Evolutionary conservation across 768 basidiomycete species (phyloP), one percentile per base, ranked within the genome.

Genomic region (Termitomyces sp.): DNA sequence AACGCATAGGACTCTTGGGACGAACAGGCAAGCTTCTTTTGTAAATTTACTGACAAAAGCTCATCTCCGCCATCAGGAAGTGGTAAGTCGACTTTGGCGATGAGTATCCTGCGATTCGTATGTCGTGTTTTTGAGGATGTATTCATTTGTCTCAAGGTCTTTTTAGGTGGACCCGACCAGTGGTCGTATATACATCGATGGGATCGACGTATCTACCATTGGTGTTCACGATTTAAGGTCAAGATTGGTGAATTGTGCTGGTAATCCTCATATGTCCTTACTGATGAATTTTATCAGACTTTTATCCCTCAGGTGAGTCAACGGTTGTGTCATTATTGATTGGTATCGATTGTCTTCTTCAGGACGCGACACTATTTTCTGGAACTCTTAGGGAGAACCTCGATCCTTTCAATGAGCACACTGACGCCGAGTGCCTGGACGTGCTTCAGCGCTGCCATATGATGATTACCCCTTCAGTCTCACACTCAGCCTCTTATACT

Each of bases 151-250:
- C 32, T 40, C n/a, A 19, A n/a, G 19, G 26, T 51, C 5, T 3
- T 51, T 26, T 26, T 54, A 85, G 83, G 82, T 85, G 17, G 93
- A 96, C 64, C 91, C 93, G 1, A 71, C 77, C 2, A 73, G 72
- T 15, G 94, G 94, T 0, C 77, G 77, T 22, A 93, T 97, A 49
- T 30, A 89, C 45, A 84, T 96, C 19, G 93, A 94, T 58, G 93
- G 92, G 5, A 85, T 95, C 55, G 93, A 95, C 64, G 91, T 93
- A 50, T 85, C 86, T 1, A 85, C 74, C 3, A 93, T 97, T 54
- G 92, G 93, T 12, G 70, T 94, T 17, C 83, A 92, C 63, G 93
- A 93, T 65, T 65, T 95, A 58, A 78, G 89, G n/a, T 86, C 87
- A 1, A 80, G 85, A 58, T 60, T 89, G 68, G 86, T 87, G 64